Conservation (phyloP, 1,139 yeast genomes). For the Pichia sp. region DNA sequence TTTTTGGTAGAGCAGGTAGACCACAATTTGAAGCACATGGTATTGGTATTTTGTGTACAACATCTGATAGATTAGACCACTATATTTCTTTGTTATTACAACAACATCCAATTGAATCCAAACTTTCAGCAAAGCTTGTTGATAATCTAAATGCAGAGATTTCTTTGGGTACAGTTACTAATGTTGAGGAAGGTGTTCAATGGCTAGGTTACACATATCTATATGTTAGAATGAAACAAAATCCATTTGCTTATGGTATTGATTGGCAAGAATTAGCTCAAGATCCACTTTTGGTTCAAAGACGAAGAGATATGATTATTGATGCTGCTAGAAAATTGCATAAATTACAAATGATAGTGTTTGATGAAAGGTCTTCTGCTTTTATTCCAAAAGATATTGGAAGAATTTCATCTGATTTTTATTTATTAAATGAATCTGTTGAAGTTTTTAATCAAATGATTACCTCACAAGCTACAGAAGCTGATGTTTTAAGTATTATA, state of each 20-base stretch:
- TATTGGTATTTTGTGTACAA: slow-evolving; percentile 84
- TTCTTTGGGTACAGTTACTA: slow-evolving; percentile 90
- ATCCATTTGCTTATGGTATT: slow-evolving; percentile 90
- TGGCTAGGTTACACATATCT: slow-evolving; percentile 97
- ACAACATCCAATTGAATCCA: slow-evolving; percentile 94
- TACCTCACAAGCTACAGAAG: slow-evolving; percentile 82
- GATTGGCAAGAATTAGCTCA: slow-evolving; percentile 78
- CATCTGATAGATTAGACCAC: slow-evolving; percentile 75
- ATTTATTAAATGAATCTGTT: slow-evolving; percentile 74
- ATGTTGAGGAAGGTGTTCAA: slow-evolving; percentile 87
- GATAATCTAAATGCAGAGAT: slow-evolving; percentile 96
- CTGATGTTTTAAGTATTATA: slow-evolving; percentile 82
- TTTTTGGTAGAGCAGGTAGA: slow-evolving; percentile 98
- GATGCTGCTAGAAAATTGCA: slow-evolving; percentile 80
- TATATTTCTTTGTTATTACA: slow-evolving; percentile 83
- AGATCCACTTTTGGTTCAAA: slow-evolving; percentile 73
- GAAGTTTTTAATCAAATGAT: slow-evolving; percentile 85
- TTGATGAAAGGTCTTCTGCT: slow-evolving; percentile 77
- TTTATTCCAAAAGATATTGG: slow-evolving; percentile 87
- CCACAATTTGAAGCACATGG: slow-evolving; percentile 94
- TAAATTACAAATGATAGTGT: slow-evolving; percentile 84
- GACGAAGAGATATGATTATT: slow-evolving; percentile 68
- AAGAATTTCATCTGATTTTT: slow-evolving; percentile 90
- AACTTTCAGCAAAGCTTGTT: slow-evolving; percentile 65
- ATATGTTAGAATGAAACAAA: slow-evolving; percentile 89